A percentile compares a stretch with the other conserved stretches of the same genome.
phyloP scores from a whole-genome alignment of 139 green algal species.

The Coelastrella sp. region DNA sequence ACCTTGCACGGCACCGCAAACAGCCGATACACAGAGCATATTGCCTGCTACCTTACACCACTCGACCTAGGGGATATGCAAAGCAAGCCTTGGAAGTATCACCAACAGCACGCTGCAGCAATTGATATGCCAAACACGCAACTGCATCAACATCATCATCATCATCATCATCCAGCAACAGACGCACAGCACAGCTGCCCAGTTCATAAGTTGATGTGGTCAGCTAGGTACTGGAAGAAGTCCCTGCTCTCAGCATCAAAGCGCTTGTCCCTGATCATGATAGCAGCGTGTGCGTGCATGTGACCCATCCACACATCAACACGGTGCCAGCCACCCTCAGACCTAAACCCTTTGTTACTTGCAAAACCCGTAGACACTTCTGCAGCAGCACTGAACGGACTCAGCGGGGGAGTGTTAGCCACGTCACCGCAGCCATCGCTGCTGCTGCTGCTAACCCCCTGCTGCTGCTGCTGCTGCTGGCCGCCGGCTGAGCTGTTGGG shows the following conservation, averaged over 20 bases:
- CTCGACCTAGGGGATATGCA: too few relatives aligned
- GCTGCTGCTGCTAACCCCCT: not conserved
- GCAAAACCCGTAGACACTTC: not conserved
- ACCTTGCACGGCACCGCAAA: too few relatives aligned
- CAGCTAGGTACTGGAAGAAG: slow-evolving; percentile 36
- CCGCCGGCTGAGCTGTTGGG: too few relatives aligned
- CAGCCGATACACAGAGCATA: too few relatives aligned
- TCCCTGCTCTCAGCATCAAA: slow-evolving; percentile 31
- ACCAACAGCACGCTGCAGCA: too few relatives aligned
- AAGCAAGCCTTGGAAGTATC: too few relatives aligned
- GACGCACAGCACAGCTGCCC: too few relatives aligned
- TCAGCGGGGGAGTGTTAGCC: not conserved
- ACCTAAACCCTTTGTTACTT: not conserved
- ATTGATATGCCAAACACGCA: too few relatives aligned
- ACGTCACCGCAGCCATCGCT: not conserved
- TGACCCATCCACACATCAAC: slow-evolving; percentile 44
- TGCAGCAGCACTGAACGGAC: not conserved
- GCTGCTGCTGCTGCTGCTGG: not conserved
- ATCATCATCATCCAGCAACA: too few relatives aligned
- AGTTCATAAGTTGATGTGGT: slow-evolving; percentile 11
- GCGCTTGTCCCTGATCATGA: slow-evolving; percentile 23
- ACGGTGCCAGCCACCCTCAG: slow-evolving; percentile 26
- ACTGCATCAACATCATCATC: too few relatives aligned
- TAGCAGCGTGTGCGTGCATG: slow-evolving; percentile 38
- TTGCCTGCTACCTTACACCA: too few relatives aligned